Conservation (phyloP, 2,329 filamentous ascomycete species). For the Talaromyces rugulosus region DNA sequence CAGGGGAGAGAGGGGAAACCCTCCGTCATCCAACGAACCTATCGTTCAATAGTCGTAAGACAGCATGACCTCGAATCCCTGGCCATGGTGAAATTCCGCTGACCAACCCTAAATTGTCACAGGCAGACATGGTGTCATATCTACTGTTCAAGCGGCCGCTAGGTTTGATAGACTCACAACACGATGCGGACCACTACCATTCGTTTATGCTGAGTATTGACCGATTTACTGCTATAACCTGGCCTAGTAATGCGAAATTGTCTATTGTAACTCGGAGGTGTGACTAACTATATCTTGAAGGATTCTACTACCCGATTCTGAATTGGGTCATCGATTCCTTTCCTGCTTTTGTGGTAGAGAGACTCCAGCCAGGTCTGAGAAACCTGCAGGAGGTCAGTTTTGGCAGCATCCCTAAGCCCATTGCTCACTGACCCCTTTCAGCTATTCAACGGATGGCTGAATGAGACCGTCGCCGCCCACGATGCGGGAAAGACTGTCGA, state of each 20-base stretch:
- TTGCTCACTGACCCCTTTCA: not conserved
- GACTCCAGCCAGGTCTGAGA: not conserved
- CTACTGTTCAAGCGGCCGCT: not conserved
- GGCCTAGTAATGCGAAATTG: not conserved
- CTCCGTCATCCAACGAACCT: not conserved
- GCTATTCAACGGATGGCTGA: not conserved
- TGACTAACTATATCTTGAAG: not conserved
- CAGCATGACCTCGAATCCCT: not conserved
- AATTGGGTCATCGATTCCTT: not conserved
- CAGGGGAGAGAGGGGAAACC: not conserved
- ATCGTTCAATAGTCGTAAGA: not conserved
- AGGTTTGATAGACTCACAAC: not conserved
- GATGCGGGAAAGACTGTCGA: not conserved
- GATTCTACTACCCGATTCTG: not conserved
- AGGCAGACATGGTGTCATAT: not conserved
- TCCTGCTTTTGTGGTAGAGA: not conserved
- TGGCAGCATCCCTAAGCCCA: not conserved
- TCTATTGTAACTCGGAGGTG: not conserved
- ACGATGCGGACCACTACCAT: not conserved
- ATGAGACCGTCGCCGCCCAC: not conserved
- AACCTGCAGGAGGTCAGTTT: not conserved
- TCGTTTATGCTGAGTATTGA: not conserved
- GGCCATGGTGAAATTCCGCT: not conserved
- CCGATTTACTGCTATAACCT: not conserved
- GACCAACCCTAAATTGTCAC: not conserved